These are phyloP conservation scores for Malus hybrid DNA, from an alignment of 331 rosid species.

Conservation along the genomic window DNA sequence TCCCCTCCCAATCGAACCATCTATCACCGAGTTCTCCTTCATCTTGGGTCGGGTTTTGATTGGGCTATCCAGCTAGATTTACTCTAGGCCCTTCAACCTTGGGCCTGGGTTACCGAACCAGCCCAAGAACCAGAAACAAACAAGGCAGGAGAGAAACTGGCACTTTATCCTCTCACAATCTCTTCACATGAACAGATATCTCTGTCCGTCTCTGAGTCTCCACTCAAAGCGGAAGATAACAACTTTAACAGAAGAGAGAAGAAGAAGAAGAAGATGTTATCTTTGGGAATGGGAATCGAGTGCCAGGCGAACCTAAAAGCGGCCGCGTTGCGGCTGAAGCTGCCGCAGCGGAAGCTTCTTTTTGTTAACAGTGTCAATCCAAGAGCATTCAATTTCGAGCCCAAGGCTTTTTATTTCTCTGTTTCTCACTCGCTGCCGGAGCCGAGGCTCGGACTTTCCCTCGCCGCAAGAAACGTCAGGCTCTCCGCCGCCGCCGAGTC, in stretches of 20 bases:
- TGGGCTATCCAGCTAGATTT: not conserved
- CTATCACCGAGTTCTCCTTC: not conserved
- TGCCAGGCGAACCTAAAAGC: constrained; percentile 33
- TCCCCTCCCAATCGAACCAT: not conserved
- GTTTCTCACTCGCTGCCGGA: constrained; percentile 11
- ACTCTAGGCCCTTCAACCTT: not conserved
- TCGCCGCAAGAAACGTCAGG: not conserved
- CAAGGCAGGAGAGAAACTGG: not conserved
- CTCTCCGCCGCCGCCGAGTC: constrained; percentile 30
- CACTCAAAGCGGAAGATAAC: not conserved
- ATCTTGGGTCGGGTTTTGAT: not conserved
- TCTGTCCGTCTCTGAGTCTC: not conserved
- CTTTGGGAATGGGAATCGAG: constrained; percentile 36
- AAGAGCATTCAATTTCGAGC: not conserved
- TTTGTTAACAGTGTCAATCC: not conserved
- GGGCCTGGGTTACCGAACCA: not conserved
- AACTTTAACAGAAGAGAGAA: too few relatives aligned
- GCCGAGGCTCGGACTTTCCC: not conserved
- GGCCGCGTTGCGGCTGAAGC: not conserved
- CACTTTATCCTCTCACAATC: not conserved
- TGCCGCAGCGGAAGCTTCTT: not conserved
- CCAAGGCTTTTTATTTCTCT: constrained; percentile 1
- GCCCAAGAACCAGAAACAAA: not conserved
- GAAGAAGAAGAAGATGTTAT: constrained; percentile 20
- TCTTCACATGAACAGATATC: not conserved